Percentiles rank a stretch among this genome's conserved stretches.
phyloP scores from a whole-genome alignment of 176 grass and related monocot genomes.

The Aegilops sharonensis region DNA sequence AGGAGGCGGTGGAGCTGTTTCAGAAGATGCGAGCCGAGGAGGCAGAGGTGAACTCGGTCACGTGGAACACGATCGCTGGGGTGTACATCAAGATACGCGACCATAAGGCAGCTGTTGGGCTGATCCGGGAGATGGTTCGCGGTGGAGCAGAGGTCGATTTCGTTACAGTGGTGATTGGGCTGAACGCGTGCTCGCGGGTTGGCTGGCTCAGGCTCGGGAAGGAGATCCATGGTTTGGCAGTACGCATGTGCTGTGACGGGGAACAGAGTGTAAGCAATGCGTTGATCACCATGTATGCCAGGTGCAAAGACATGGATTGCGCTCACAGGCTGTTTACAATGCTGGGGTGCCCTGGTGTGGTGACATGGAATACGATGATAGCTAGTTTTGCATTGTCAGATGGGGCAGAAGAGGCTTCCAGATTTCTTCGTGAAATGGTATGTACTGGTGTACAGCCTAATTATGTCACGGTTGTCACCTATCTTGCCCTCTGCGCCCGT shows the following conservation, averaged over 20 bases:
- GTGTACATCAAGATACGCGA: constrained; percentile 42
- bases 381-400: constrained; percentile 42
- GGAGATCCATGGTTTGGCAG: constrained; percentile 57
- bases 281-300: constrained; percentile 64
- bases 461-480: constrained; percentile 67
- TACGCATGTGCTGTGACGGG: constrained; percentile 22
- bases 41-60: constrained; percentile 38
- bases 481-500: constrained; percentile 62
- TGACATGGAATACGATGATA: constrained; percentile 75
- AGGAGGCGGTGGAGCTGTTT: constrained; percentile 29
- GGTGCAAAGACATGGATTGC: constrained; percentile 45
- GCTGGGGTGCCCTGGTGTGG: constrained; percentile 26
- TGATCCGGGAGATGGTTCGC: constrained; percentile 44
- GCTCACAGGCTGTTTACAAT: constrained; percentile 45
- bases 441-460: constrained; percentile 47
- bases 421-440: constrained; percentile 51
- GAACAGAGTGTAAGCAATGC: constrained; percentile 52
- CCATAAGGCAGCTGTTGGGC: constrained; percentile 30
- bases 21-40: constrained; percentile 22
- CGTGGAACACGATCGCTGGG: constrained; percentile 54
- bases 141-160: constrained; percentile 37
- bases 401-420: constrained; percentile 49
- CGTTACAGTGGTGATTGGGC: constrained; percentile 55
- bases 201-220: constrained; percentile 44
- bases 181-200: constrained; percentile 50